Base-by-base conservation (phyloP, 1,139 yeast genomes). In the Hanseniaspora sp. region DNA sequence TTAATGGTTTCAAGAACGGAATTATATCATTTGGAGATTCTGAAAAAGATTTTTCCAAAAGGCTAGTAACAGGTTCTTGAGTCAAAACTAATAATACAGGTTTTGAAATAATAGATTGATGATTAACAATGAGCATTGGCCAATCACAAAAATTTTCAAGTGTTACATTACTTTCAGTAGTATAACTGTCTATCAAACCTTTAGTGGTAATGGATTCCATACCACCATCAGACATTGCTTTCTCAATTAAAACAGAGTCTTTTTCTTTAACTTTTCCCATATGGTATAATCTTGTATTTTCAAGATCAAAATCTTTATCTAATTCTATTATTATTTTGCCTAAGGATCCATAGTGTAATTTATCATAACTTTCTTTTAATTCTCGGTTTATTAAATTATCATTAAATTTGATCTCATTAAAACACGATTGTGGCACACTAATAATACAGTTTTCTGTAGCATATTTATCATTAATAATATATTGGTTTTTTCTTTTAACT, bases 241-340 rank as follows among this genome's bases (percentile, higher is more conserved):
- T 7, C 9, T n/a, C 29, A 8, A 43, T 35, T 13, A 49, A 28
- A 28, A 7, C 15, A 4, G 31, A n/a, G 7, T 54, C 56, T 1
- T 46, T 13, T 7, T 28, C n/a, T 7, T 15, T 8, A 17, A 46
- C 28, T 1, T 18, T 13, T 7, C 56, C 56, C 28, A 46, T 18
- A 47, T 54, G 53, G 68, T 68, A 28, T 3, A 54, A 28, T 37
- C 53, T 41, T 11, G 51, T 49, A 13, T 69, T 65, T 3, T 61
- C 63, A 54, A 79, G 76, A 95, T 95, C 86, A 74, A 85, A 84
- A 1, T 76, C 70, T 1, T 66, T 58, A 12, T 78, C 80, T 63
- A 86, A 87, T 64, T 84, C 94, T 59, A 87, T 74, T 0, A 84
- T 71, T 6, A 85, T 82, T 66, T 87, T 87, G 0, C 95, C 95